Conservation (phyloP, 305 asterid genomes). For the Solanum hybrid region DNA sequence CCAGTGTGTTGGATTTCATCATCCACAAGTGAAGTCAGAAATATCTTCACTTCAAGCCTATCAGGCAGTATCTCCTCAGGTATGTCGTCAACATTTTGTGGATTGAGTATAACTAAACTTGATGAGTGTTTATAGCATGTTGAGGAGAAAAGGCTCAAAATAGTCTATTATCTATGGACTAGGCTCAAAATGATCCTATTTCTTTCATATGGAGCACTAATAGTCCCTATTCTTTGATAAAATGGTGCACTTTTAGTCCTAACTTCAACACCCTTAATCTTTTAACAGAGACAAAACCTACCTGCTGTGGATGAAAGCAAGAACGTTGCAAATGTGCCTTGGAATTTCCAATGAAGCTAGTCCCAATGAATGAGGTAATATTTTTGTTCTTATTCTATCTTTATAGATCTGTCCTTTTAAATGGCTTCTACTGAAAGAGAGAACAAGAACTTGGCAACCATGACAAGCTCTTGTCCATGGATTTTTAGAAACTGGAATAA, state of each 20-base stretch:
- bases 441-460: background rate
- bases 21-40: background rate
- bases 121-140: background rate
- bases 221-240: background rate
- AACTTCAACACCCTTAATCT: background rate
- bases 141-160: background rate
- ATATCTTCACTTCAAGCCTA: background rate
- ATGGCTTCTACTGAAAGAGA: background rate
- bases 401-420: background rate
- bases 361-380: background rate
- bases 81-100: background rate
- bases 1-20: background rate
- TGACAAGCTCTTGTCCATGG: background rate
- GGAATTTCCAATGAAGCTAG: background rate
- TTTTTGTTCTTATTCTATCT: background rate
- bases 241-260: background rate
- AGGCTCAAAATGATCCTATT: background rate
- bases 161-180: background rate
- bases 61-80: background rate
- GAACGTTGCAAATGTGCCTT: background rate
- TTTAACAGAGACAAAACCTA: background rate
- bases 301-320: background rate
- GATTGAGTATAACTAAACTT: background rate
- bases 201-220: background rate
- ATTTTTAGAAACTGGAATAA: background rate